Base-by-base conservation (phyloP, 1,284 basidiomycete species). In the Megacollybia platyphylla region DNA sequence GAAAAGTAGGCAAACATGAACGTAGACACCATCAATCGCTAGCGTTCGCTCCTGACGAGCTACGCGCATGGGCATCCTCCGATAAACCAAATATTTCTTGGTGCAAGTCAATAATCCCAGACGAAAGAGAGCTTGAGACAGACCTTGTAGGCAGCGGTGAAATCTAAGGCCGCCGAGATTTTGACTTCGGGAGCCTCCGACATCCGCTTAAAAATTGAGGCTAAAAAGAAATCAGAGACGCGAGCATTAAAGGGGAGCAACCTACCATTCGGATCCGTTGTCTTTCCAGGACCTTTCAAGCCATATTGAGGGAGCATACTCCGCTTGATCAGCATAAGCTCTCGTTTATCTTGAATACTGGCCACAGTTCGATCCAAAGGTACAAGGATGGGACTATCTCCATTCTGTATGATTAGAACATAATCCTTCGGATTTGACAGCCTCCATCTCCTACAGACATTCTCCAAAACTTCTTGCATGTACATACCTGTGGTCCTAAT, bases 321-420 rank as follows among this genome's bases (percentile, higher is more conserved):
- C 48, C 80, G 70, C 57, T 85, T 86, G 36, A 96, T 84, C 6
- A 98, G 70, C 6, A 85, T 74, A 10, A 99, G 70, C 52, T 94
- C 86, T 20, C 79, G 75, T 53, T 85, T 87, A 8, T 88, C 91
- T 57, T 89, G 86, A 52, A 97, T 65, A 60, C 84, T 88, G 28
- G 90, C 90, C 9, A 97, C 94, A 0, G 92, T 97, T n/a, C 92
- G 75, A 58, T 98, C 94, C 10, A 96, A 71, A 7, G 93, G 92
- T 18, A 97, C 82, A 31, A 96, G 70, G 41, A 97, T 82, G 42
- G 78, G 82, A 51, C 76, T 69, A 50, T 89, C 81, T 7, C 76
- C 77, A 24, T 24, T 24, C 20, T 24, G 20, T 11, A 91, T 69
- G 42, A 92, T 70, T 2, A 96, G 70, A 0, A 87, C 87, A 63